phyloP scores from a whole-genome alignment of 805 yeast genomes.

The Jamesozyma rosinii region DNA sequence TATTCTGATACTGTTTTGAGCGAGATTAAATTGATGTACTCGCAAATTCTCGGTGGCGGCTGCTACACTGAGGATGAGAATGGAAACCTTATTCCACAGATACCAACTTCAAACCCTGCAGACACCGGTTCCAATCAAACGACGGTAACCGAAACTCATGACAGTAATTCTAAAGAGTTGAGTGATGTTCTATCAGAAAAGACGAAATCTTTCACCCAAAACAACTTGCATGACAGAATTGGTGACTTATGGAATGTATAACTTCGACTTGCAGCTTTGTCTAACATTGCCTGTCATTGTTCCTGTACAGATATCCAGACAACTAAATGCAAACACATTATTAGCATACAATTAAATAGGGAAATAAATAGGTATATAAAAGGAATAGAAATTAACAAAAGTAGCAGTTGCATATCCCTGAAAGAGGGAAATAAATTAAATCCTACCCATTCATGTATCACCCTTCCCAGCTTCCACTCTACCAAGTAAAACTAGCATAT shows the following conservation, averaged over 20 bases:
- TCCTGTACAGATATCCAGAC: too few relatives aligned
- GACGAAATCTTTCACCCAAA: not conserved
- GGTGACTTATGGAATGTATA: not conserved
- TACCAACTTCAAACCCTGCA: slow-evolving; percentile 7
- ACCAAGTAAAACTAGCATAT: too few relatives aligned
- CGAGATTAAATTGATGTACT: slow-evolving; percentile 30
- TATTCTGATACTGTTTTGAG: slow-evolving; percentile 25
- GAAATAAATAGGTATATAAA: too few relatives aligned
- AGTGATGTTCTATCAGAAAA: not conserved
- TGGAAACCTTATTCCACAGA: slow-evolving; percentile 23
- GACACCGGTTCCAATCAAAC: not conserved
- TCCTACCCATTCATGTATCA: too few relatives aligned
- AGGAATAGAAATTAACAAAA: too few relatives aligned
- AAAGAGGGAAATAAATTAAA: too few relatives aligned
- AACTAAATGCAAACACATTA: too few relatives aligned
- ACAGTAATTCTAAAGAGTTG: not conserved
- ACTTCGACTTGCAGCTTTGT: not conserved
- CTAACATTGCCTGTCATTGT: not conserved
- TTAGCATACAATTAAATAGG: too few relatives aligned
- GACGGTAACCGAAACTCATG: not conserved
- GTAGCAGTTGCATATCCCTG: too few relatives aligned
- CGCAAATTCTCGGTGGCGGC: slow-evolving; percentile 31
- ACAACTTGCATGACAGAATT: not conserved
- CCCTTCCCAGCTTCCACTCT: too few relatives aligned
- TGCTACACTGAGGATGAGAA: slow-evolving; percentile 25